Base-by-base conservation (phyloP, 306 rosid genomes). In the Sicyos baderoa region DNA sequence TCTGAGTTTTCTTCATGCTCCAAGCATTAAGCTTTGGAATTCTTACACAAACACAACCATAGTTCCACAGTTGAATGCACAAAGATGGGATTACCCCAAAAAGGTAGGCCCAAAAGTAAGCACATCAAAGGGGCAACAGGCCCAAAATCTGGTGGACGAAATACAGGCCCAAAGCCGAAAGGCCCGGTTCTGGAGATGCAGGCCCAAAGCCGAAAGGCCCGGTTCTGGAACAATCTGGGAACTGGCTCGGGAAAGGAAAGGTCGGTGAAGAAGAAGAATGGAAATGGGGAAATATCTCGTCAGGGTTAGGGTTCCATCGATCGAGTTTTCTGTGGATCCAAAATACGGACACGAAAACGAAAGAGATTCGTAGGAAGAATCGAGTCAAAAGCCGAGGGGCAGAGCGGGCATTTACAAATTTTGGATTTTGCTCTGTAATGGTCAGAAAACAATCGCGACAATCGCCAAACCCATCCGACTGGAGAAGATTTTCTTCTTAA, bases 1-100 rank as follows among this genome's bases (percentile, higher is more conserved):
- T 52, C 56, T 72, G 68, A 0, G 94, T 85, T 72, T 65, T 76
- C 55, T 74, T 82, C 94, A 89, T 84, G 78, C 83, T 80, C 94
- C 91, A 89, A 63, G 84, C 96, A 77, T 87, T 77, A 8, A n/a
- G n/a, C n/a, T n/a, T n/a, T n/a, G n/a, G n/a, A n/a, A n/a, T n/a
- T n/a, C n/a, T n/a, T n/a, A n/a, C n/a, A n/a, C n/a, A n/a, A n/a
- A n/a, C n/a, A n/a, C n/a, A n/a, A n/a, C n/a, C n/a, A 29, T 29
- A 3, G 29, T 29, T 3, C 96, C 96, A 17, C 80, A 67, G 81
- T 87, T 89, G 72, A 89, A 87, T 17, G 69, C 84, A 78, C 61
- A 85, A 9, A 87, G 85, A 70, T 76, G 81, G 10, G 88, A 4
- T 55, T 1, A 0, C 49, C 10, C 10, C 49, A 10, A 48, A n/a